phyloP scores from a whole-genome alignment of 2,329 filamentous ascomycete species.

The Escovopsis weberi region DNA sequence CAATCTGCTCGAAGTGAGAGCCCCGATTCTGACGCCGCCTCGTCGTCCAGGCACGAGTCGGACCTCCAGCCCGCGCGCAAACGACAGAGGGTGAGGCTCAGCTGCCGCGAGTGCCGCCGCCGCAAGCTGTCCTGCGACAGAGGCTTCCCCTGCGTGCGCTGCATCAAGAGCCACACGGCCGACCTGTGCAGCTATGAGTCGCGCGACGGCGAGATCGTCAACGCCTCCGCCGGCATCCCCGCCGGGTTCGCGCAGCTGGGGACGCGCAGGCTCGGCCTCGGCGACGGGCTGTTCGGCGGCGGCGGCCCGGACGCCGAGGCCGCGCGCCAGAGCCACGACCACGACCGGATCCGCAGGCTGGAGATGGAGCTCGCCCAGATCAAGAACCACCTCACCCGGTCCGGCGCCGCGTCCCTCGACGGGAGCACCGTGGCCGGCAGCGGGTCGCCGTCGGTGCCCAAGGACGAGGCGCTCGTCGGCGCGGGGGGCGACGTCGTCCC shows the following conservation, averaged over 20 bases:
- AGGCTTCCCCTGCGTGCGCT: conserved; percentile 46
- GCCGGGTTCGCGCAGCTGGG: conserved; percentile 26
- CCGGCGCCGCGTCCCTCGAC: conserved; percentile 29
- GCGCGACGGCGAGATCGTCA: conserved; percentile 35
- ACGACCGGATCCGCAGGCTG: conserved; percentile 43
- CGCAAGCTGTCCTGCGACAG: conserved; percentile 48
- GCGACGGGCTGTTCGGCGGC: conserved; percentile 15
- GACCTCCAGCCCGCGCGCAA: conserved; percentile 33
- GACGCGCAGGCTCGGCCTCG: conserved; percentile 22
- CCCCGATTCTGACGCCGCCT: conserved; percentile 22
- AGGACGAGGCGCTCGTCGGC: conserved; percentile 23
- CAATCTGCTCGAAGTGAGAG: conserved; percentile 22
- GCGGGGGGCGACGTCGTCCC: conserved; percentile 3
- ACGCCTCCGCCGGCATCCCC: conserved; percentile 30
- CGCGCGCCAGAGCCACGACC: conserved; percentile 36
- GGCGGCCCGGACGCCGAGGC: conserved; percentile 22
- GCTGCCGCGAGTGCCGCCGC: conserved; percentile 45
- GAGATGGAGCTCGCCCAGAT: conserved; percentile 45
- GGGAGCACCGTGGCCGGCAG: conserved; percentile 35
- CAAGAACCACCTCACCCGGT: conserved; percentile 34
- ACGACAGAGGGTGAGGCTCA: conserved; percentile 43
- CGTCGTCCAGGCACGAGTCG: conserved; percentile 12
- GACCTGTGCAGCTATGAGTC: conserved; percentile 47
- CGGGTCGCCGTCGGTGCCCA: conserved; percentile 29
- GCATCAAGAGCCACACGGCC: conserved; percentile 46